Evolutionary conservation across 768 basidiomycete genomes (phyloP).

Genomic region (Suillus tomentosus): DNA sequence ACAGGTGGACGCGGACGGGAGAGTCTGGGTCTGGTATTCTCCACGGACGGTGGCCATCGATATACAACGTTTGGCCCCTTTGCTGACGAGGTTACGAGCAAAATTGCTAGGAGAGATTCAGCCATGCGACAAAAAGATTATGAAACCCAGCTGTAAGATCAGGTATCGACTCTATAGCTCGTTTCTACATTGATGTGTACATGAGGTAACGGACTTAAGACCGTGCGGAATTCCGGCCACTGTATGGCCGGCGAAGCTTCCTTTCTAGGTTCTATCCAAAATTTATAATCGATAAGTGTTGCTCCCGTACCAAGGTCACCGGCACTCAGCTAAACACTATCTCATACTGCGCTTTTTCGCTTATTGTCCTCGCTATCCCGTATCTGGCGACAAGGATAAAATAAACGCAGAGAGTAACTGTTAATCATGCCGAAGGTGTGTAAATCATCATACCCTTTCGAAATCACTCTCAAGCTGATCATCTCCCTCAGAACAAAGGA

Average conservation of each 20-base stretch:
- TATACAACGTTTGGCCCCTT: constrained; percentile 79
- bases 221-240: background rate
- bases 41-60: constrained; percentile 81
- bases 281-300: constrained; percentile 2
- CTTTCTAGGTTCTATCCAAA: constrained; percentile 5
- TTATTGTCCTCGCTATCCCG: background rate
- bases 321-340: background rate
- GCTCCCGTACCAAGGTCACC: background rate
- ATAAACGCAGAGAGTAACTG: constrained; percentile 21
- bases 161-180: too few species aligned
- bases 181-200: too few species aligned
- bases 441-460: constrained; percentile 7
- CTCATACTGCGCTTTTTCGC: background rate
- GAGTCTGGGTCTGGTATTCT: constrained; percentile 58
- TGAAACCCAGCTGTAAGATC: background rate
- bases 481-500: constrained; percentile 62
- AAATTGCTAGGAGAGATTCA: constrained; percentile 75
- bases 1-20: constrained; percentile 66
- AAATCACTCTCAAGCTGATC: constrained; percentile 17
- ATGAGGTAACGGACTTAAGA: background rate
- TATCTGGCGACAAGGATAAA: constrained; percentile 13
- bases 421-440: constrained; percentile 54
- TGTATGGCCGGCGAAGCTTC: background rate
- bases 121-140: constrained; percentile 48
- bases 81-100: constrained; percentile 84